A percentile compares a stretch with the other conserved stretches of the same genome.
Evolutionary conservation across 2,329 filamentous ascomycete genomes (phyloP).

Genomic region (Fusarium concolor): DNA sequence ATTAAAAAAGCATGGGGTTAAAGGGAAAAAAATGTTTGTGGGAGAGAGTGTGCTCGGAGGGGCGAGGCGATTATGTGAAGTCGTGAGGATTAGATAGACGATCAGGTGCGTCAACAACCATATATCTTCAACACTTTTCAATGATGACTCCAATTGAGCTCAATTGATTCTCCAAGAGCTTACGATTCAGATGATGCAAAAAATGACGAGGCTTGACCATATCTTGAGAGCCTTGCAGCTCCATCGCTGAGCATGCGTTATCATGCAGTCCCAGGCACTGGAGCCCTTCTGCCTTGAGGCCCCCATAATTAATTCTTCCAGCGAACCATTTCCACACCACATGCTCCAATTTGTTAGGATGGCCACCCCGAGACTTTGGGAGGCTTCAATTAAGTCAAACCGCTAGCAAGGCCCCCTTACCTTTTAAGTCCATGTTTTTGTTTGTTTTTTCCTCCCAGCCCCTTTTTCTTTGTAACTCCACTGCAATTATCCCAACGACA

Average conservation of each 20-base stretch:
- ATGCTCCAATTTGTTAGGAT: slow-evolving; percentile 10
- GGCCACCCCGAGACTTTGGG: slow-evolving; percentile 6
- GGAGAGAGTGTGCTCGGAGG: slow-evolving; percentile 34
- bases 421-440: slow-evolving; percentile 4
- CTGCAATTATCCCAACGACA: slow-evolving; percentile 14
- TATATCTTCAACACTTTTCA: neutral
- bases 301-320: slow-evolving; percentile 25
- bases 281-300: slow-evolving; percentile 44
- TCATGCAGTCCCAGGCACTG: slow-evolving; percentile 44
- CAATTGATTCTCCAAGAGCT: slow-evolving; percentile 34
- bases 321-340: slow-evolving; percentile 14
- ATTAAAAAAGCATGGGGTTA: slow-evolving; percentile 40
- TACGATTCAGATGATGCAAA: slow-evolving; percentile 27
- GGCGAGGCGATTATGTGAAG: slow-evolving; percentile 29
- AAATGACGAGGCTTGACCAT: slow-evolving; percentile 30
- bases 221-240: slow-evolving; percentile 39
- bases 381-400: slow-evolving; percentile 19
- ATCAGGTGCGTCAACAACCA: slow-evolving; percentile 5
- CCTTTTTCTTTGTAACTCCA: slow-evolving; percentile 36
- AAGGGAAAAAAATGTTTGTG: slow-evolving; percentile 32
- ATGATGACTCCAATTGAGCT: slow-evolving; percentile 32
- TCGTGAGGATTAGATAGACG: slow-evolving; percentile 45
- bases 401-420: slow-evolving; percentile 33
- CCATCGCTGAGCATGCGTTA: slow-evolving; percentile 42
- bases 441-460: slow-evolving; percentile 14